Conservation (phyloP, 1,284 basidiomycete genomes). For the Kalmanozyma brasiliensis region DNA sequence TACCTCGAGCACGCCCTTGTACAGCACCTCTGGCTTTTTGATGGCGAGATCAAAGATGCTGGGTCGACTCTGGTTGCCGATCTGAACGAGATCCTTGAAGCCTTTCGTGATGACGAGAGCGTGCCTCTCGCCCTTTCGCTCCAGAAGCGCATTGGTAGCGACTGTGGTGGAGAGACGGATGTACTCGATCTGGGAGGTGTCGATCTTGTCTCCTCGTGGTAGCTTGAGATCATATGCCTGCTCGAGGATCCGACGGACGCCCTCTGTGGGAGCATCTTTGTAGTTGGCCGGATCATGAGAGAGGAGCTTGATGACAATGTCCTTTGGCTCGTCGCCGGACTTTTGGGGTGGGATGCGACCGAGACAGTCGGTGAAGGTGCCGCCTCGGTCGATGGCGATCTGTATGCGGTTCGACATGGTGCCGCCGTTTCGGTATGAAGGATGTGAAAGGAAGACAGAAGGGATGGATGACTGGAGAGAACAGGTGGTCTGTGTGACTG, state of each 20-base stretch:
- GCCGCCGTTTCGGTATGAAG: background rate
- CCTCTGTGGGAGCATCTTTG: constrained; percentile 91
- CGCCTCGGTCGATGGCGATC: constrained; percentile 66
- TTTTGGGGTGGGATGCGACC: constrained; percentile 43
- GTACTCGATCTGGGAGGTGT: constrained; percentile 88
- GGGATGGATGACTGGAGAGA: background rate
- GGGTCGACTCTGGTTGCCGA: constrained; percentile 91
- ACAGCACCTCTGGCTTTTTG: constrained; percentile 79
- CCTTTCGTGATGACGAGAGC: constrained; percentile 91
- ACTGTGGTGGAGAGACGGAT: constrained; percentile 94
- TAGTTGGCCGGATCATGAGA: constrained; percentile 77
- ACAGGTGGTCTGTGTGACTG: too few species aligned
- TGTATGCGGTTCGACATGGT: constrained; percentile 49
- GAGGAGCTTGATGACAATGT: constrained; percentile 69
- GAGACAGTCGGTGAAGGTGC: constrained; percentile 66
- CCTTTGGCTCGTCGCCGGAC: constrained; percentile 34
- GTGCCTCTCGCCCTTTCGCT: constrained; percentile 90
- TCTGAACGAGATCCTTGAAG: constrained; percentile 88
- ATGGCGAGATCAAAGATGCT: constrained; percentile 72
- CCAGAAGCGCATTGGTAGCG: constrained; percentile 93
- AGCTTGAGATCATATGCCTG: constrained; percentile 77
- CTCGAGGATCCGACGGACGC: constrained; percentile 89
- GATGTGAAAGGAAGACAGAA: background rate
- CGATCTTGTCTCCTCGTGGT: constrained; percentile 76
- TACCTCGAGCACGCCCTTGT: constrained; percentile 83